Percentiles rank a stretch among this genome's conserved stretches.
phyloP scores from a whole-genome alignment of 2,329 filamentous ascomycete genomes.

The Capronia americana region DNA sequence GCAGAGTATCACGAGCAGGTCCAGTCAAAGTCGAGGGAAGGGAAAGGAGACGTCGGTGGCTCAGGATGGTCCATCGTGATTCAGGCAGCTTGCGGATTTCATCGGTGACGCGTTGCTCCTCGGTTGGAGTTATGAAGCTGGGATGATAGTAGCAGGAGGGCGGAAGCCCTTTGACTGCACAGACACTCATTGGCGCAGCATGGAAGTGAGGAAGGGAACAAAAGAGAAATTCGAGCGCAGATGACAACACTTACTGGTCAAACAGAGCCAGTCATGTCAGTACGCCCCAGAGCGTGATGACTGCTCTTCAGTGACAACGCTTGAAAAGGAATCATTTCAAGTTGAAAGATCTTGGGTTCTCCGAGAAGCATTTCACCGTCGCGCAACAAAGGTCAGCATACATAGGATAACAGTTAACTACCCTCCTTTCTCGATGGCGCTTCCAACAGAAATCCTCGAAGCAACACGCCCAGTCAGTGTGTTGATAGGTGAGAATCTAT shows the following conservation, averaged over 20 bases:
- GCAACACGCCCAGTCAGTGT: background rate
- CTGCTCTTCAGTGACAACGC: background rate
- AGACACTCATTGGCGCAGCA: constrained; percentile 49
- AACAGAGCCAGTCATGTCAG: background rate
- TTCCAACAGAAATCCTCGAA: background rate
- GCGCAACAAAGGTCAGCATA: background rate
- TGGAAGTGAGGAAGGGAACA: background rate
- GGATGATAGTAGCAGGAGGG: constrained; percentile 80
- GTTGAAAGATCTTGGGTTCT: background rate
- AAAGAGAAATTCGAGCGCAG: background rate
- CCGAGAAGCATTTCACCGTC: background rate
- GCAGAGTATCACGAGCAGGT: constrained; percentile 66
- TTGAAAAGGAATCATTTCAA: background rate
- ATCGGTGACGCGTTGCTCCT: constrained; percentile 73
- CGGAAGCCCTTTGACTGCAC: constrained; percentile 63
- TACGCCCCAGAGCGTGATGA: background rate
- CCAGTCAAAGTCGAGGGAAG: constrained; percentile 84
- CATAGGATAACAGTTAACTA: no score
- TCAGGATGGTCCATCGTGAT: constrained; percentile 83
- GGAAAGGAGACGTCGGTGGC: constrained; percentile 88
- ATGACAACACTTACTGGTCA: constrained; percentile 9
- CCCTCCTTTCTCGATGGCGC: background rate
- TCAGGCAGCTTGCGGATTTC: constrained; percentile 71
- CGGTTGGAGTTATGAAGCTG: constrained; percentile 77
- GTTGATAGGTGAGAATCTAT: background rate